Evolutionary conservation across 768 basidiomycete genomes (phyloP), one percentile per base, ranked within the genome.

Genomic region (Leccinellum albellum): DNA sequence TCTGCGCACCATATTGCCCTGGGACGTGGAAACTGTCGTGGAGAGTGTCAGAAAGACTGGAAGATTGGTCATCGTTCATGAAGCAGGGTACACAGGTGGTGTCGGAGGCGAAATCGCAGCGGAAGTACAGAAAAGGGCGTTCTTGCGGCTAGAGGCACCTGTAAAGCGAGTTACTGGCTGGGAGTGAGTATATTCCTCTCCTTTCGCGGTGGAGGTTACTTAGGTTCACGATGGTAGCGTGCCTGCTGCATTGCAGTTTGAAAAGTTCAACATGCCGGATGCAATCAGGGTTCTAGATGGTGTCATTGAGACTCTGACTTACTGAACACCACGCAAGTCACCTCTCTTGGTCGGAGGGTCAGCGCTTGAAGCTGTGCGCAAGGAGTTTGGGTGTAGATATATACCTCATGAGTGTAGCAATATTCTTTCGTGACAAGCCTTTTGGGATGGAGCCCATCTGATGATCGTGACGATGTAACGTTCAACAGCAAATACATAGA

Each of bases 181-280:
- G 95, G 94, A 97, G 94, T 95, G 65, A 81, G 94, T 87, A 7
- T 26, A 46, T 28, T 31, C 55, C 51, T 60, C 9, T 45, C 15
- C 17, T 47, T 53, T 53, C 50, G 14, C 4, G 23, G 20, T 46
- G 20, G 6, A 47, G 29, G 23, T 14, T 60, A 53, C 47, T 60
- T 17, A 55, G 5, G 12, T 3, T 60, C 21, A 9, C 51, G 17
- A 53, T 45, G 46, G 44, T 50, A 94, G 91, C 62, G 83, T 86
- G n/a, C 94, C 94, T 3, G 85, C 85, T 23, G 88, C 84, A 33
- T 75, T 97, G 61, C 86, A 88, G 55, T 97, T 84, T 64, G 94
- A 98, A 76, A 94, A 91, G 73, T 96, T 97, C 73, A 85, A 89
- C 73, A 86, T 94, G 64, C 94, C 94, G 1, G 94, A 97, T 68